phyloP scores from a whole-genome alignment of 352 stramenopile genomes.

The Phytopythium aichiense region DNA sequence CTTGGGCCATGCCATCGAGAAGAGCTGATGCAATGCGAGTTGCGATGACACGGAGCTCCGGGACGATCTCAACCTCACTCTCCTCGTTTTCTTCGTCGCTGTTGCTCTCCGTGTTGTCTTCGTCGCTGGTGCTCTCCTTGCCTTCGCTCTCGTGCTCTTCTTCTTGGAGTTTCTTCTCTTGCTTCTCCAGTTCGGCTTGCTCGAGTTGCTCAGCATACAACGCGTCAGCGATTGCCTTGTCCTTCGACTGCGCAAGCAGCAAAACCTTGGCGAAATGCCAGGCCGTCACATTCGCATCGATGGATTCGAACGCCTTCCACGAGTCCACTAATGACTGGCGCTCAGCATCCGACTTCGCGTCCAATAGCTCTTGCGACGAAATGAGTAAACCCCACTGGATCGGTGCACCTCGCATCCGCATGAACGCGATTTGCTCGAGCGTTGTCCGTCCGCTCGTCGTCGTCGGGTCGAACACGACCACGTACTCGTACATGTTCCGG shows the following conservation, averaged over 20 bases:
- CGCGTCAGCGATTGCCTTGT: conserved; percentile 15
- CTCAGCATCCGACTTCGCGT: conserved; percentile 34
- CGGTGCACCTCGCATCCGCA: conserved; percentile 67
- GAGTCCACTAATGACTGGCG: conserved; percentile 30
- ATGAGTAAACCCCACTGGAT: conserved; percentile 75
- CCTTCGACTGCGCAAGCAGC: conserved; percentile 60
- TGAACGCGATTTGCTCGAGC: conserved; percentile 59
- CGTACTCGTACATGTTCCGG: conserved; percentile 87
- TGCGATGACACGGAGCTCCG: conserved; percentile 10
- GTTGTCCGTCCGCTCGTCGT: conserved; percentile 38
- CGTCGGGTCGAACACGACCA: conserved; percentile 67
- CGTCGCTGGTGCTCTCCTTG: conserved; percentile 4
- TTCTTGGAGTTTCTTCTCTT: not conserved
- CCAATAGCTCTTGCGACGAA: conserved; percentile 68
- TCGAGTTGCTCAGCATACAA: not conserved
- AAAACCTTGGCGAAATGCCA: conserved; percentile 83
- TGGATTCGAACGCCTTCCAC: conserved; percentile 35
- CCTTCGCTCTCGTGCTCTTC: conserved; percentile 4
- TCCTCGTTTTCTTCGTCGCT: conserved; percentile 9
- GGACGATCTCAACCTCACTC: conserved; percentile 8
- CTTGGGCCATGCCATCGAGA: conserved; percentile 46
- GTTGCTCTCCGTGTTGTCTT: conserved; percentile 9
- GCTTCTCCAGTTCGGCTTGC: not conserved
- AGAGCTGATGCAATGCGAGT: conserved; percentile 45
- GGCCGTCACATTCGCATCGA: conserved; percentile 40